Conservation (phyloP, 2,329 filamentous ascomycete species). For the Onygenales sp. region DNA sequence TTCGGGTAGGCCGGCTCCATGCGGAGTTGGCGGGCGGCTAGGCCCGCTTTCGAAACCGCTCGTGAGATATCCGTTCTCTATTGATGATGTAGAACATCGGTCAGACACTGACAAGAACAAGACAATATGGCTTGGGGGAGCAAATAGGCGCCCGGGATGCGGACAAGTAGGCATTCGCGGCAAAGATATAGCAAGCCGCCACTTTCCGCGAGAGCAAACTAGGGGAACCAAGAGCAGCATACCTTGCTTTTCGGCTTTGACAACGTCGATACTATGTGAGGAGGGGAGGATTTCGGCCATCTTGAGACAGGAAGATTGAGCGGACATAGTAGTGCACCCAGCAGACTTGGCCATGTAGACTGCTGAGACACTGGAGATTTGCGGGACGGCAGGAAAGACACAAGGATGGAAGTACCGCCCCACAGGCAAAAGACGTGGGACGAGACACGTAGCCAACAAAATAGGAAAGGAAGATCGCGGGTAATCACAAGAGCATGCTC, state of each 20-base stretch:
- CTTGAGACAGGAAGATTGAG: not conserved
- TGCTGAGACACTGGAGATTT: not conserved
- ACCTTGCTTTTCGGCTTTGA: constrained; percentile 1
- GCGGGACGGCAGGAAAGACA: not conserved
- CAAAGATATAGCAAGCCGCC: no score
- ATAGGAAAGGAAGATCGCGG: not conserved
- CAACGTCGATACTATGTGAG: not conserved
- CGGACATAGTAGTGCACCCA: not conserved
- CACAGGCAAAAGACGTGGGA: not conserved
- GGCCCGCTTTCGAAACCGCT: constrained; percentile 11
- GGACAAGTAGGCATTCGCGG: not conserved
- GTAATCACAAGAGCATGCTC: constrained; percentile 1
- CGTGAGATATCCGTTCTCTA: constrained; percentile 6
- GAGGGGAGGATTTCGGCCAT: not conserved
- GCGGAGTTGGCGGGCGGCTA: constrained; percentile 22
- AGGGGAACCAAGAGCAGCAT: not conserved
- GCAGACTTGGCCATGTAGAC: not conserved
- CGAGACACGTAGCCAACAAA: not conserved
- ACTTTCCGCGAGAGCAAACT: no score
- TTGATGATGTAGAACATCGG: not conserved
- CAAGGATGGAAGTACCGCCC: not conserved
- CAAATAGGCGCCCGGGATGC: not conserved
- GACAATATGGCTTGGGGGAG: not conserved
- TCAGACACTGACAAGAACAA: not conserved
- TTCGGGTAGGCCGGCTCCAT: constrained; percentile 37